phyloP scores from a whole-genome alignment of 2,329 filamentous ascomycete species.

The Cladosporium sphaerospermum region DNA sequence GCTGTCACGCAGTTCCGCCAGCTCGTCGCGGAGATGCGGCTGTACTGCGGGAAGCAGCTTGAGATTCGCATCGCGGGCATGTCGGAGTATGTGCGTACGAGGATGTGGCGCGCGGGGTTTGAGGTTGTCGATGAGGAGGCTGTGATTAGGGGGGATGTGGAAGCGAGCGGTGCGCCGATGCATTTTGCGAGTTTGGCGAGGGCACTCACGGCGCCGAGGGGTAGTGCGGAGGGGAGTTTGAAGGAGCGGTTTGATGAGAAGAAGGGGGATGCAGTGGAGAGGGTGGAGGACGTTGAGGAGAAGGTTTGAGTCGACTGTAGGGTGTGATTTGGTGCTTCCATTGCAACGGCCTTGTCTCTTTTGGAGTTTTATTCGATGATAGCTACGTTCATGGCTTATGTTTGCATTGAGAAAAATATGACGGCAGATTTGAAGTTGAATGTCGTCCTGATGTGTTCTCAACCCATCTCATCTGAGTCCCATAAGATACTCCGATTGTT shows the following conservation, averaged over 20 bases:
- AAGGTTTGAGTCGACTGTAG: neutral
- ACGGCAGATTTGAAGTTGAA: too few relatives aligned
- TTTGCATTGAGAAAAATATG: too few relatives aligned
- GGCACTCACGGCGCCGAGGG: neutral
- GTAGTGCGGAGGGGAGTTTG: neutral
- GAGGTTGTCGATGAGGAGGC: constrained; percentile 16
- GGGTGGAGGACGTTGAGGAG: constrained; percentile 1
- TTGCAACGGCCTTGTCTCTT: too few relatives aligned
- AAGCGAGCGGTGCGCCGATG: neutral
- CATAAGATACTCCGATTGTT: too few relatives aligned
- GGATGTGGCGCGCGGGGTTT: constrained; percentile 20
- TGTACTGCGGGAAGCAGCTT: constrained; percentile 43
- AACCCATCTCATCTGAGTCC: too few relatives aligned
- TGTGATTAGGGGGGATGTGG: constrained; percentile 1
- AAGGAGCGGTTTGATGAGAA: constrained; percentile 4
- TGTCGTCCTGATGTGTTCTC: too few relatives aligned
- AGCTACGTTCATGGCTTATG: too few relatives aligned
- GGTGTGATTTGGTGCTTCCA: too few relatives aligned
- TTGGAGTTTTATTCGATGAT: too few relatives aligned
- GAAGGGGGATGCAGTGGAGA: constrained; percentile 2
- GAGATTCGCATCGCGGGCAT: constrained; percentile 47
- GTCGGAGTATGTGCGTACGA: constrained; percentile 33
- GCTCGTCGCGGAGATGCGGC: constrained; percentile 43
- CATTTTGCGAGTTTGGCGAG: neutral
- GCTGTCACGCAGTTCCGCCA: constrained; percentile 46